Evolutionary conservation across 2,329 filamentous ascomycete genomes (phyloP).

Genomic region (Penicillium sp.): DNA sequence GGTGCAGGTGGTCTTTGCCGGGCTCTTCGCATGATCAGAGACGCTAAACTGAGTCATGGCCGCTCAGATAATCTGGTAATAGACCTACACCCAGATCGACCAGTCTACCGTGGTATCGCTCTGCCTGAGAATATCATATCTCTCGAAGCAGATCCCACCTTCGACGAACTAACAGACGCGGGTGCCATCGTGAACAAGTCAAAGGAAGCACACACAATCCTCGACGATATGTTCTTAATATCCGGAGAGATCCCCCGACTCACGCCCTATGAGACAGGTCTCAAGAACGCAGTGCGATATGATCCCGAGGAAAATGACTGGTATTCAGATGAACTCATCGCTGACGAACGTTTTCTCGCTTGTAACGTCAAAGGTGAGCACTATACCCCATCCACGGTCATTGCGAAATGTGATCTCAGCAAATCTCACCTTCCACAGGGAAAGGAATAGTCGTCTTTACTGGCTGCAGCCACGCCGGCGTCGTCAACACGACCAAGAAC

Average conservation of each 20-base stretch:
- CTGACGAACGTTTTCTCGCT: constrained; percentile 61
- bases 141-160: constrained; percentile 60
- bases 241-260: constrained; percentile 60
- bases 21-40: constrained; percentile 57
- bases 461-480: constrained; percentile 62
- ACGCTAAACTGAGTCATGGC: constrained; percentile 42
- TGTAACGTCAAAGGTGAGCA: constrained; percentile 58
- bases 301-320: constrained; percentile 49
- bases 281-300: constrained; percentile 55
- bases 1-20: constrained; percentile 55
- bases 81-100: constrained; percentile 61
- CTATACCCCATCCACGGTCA: too few relatives aligned
- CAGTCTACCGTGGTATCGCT: constrained; percentile 57
- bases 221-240: constrained; percentile 60
- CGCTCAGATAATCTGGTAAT: constrained; percentile 43
- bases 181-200: constrained; percentile 51
- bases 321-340: constrained; percentile 57
- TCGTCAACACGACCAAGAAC: constrained; percentile 59
- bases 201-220: constrained; percentile 51
- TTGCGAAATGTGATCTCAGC: background rate
- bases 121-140: constrained; percentile 52
- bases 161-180: constrained; percentile 54
- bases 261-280: constrained; percentile 57
- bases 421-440: constrained; percentile 36
- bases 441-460: constrained; percentile 63